A percentile compares a stretch with the other conserved stretches of the same genome.
phyloP scores from a whole-genome alignment of 805 yeast genomes.

The Candida oleophila region DNA sequence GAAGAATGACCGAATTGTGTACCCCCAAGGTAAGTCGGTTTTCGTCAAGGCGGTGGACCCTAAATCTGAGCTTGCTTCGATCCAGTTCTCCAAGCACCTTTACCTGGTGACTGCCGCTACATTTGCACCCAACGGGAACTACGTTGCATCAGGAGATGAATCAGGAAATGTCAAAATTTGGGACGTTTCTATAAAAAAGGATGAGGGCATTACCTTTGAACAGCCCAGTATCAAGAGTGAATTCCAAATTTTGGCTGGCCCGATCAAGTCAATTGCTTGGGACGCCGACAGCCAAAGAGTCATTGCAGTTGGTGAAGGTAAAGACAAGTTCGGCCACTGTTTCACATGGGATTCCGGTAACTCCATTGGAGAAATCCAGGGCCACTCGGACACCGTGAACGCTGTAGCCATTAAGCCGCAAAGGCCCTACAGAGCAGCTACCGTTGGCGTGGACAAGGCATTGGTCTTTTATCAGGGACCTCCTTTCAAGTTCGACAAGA shows the following conservation, averaged over 20 bases:
- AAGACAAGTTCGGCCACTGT: constrained; percentile 87
- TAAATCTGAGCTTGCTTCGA: constrained; percentile 44
- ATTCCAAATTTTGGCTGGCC: constrained; percentile 74
- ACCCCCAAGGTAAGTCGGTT: constrained; percentile 79
- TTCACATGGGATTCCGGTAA: constrained; percentile 94
- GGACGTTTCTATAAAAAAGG: constrained; percentile 47
- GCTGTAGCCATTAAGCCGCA: constrained; percentile 81
- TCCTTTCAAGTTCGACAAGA: constrained; percentile 81
- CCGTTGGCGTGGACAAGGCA: constrained; percentile 87
- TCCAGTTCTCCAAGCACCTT: constrained; percentile 75
- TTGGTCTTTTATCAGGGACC: constrained; percentile 88
- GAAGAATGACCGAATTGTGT: constrained; percentile 68
- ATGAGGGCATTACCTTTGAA: constrained; percentile 38
- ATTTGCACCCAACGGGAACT: constrained; percentile 87
- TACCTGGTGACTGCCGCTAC: constrained; percentile 76
- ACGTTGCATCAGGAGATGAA: constrained; percentile 89
- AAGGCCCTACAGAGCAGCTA: constrained; percentile 91
- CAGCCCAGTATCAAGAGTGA: constrained; percentile 71
- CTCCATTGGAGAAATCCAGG: constrained; percentile 94
- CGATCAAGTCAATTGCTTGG: constrained; percentile 85
- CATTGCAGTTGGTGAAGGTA: constrained; percentile 94
- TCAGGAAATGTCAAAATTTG: constrained; percentile 88
- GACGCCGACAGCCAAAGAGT: constrained; percentile 83
- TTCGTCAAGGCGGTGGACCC: constrained; percentile 63
- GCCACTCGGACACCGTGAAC: constrained; percentile 81